phyloP scores from a whole-genome alignment of 2,329 filamentous ascomycete species.

The Pseudogymnoascus sp. region DNA sequence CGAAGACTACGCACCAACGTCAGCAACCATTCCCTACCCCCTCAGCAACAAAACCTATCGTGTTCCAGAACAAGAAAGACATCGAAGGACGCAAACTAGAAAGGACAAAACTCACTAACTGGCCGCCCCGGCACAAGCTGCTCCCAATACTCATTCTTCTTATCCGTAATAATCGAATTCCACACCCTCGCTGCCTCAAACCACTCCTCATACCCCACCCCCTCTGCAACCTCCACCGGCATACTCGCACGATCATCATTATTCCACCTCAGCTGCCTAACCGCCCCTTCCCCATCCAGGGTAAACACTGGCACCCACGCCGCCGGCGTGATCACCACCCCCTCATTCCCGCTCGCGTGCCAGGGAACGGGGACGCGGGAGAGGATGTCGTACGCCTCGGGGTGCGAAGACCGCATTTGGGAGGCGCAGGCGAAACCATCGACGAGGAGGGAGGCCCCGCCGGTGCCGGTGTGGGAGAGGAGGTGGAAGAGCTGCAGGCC shows the following conservation, averaged over 20 bases:
- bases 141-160: conserved; percentile 65
- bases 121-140: conserved; percentile 72
- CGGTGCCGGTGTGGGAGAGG: conserved; percentile 67
- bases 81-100: neutral
- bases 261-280: conserved; percentile 80
- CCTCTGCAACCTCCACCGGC: conserved; percentile 19
- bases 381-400: conserved; percentile 49
- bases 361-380: conserved; percentile 52
- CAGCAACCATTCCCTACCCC: neutral
- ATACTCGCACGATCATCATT: conserved; percentile 75
- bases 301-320: conserved; percentile 64
- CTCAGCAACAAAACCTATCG: too few relatives aligned
- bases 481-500: conserved; percentile 91
- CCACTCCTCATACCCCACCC: conserved; percentile 43
- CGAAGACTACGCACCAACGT: conserved; percentile 56
- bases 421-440: conserved; percentile 73
- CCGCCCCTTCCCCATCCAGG: conserved; percentile 36
- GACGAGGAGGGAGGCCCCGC: conserved; percentile 73
- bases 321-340: conserved; percentile 69
- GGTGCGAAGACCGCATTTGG: conserved; percentile 47
- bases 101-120: conserved; percentile 49
- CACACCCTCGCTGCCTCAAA: conserved; percentile 73
- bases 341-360: conserved; percentile 82
- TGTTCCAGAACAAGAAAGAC: too few relatives aligned
- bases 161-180: conserved; percentile 57